These are phyloP conservation scores for Myriangium duriaei DNA, from an alignment of 2,329 filamentous ascomycete species.

Conservation along the genomic window DNA sequence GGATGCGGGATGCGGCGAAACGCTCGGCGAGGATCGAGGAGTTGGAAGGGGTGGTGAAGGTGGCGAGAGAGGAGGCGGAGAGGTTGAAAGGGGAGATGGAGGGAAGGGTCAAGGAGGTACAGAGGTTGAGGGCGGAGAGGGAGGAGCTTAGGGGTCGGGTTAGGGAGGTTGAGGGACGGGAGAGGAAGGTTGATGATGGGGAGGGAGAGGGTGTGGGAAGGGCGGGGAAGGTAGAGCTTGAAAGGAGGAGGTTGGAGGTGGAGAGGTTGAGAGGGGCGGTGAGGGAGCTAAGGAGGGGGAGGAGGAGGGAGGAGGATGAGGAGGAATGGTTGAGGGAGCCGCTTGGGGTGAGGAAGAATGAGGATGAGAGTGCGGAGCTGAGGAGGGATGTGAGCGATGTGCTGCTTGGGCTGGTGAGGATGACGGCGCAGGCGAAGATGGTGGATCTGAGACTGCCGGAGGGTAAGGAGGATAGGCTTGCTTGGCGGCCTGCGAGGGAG, in stretches of 20 bases:
- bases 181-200: constrained; percentile 43
- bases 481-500: constrained; percentile 52
- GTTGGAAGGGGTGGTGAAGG: constrained; percentile 51
- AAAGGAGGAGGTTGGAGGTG: constrained; percentile 59
- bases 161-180: constrained; percentile 46
- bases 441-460: constrained; percentile 46
- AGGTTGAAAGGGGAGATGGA: constrained; percentile 34
- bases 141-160: constrained; percentile 45
- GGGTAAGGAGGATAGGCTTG: constrained; percentile 40
- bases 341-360: constrained; percentile 32
- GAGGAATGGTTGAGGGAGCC: constrained; percentile 56
- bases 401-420: constrained; percentile 50
- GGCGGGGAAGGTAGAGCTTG: constrained; percentile 56
- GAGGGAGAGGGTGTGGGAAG: constrained; percentile 38
- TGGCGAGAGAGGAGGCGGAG: constrained; percentile 27
- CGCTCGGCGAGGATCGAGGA: constrained; percentile 59
- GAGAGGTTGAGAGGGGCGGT: constrained; percentile 55
- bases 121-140: constrained; percentile 49
- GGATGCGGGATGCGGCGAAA: constrained; percentile 71
- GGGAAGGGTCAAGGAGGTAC: constrained; percentile 29
- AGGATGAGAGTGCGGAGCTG: constrained; percentile 32
- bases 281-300: constrained; percentile 46
- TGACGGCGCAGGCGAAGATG: constrained; percentile 44
- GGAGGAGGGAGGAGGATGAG: constrained; percentile 55
- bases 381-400: constrained; percentile 51